These are phyloP conservation scores for Chrysoporthe puriensis DNA, from an alignment of 2,329 filamentous ascomycete genomes.

Conservation along the genomic window DNA sequence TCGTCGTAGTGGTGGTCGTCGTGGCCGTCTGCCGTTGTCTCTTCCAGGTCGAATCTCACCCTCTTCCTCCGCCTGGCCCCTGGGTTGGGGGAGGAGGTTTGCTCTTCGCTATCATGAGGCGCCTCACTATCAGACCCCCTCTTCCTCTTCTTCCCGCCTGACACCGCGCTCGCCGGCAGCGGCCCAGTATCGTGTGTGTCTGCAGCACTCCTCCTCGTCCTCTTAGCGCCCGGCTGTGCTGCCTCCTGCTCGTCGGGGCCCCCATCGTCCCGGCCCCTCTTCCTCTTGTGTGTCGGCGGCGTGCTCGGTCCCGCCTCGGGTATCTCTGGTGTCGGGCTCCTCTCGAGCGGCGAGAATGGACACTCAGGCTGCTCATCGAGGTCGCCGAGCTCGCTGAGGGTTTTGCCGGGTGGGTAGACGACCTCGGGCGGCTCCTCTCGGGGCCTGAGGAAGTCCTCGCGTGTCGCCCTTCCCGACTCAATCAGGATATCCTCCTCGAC, in stretches of 20 bases:
- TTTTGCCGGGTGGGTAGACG: background rate
- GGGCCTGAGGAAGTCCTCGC: conserved; percentile 7
- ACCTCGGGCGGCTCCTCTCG: no score
- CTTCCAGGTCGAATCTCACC: no score
- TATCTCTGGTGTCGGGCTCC: background rate
- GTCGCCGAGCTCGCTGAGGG: conserved; percentile 12
- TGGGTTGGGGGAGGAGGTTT: no score
- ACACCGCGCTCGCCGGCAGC: background rate
- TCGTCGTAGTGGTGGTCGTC: no score
- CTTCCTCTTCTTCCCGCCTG: background rate
- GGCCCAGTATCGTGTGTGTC: background rate
- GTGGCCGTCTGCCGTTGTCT: no score
- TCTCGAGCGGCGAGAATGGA: background rate
- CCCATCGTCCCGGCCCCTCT: background rate
- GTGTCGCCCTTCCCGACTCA: background rate
- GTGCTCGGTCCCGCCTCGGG: conserved; percentile 2
- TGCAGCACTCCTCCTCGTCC: background rate
- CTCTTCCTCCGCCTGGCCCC: no score
- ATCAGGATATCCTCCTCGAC: conserved; percentile 5
- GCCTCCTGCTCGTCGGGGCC: no score
- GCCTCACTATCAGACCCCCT: background rate
- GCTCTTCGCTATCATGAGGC: no score
- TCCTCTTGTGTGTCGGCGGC: background rate
- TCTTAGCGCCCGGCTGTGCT: background rate
- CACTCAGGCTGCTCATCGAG: background rate